Evolutionary conservation across 805 yeast species (phyloP), one percentile per base, ranked within the genome.

Genomic region (Myxozyma udenii): DNA sequence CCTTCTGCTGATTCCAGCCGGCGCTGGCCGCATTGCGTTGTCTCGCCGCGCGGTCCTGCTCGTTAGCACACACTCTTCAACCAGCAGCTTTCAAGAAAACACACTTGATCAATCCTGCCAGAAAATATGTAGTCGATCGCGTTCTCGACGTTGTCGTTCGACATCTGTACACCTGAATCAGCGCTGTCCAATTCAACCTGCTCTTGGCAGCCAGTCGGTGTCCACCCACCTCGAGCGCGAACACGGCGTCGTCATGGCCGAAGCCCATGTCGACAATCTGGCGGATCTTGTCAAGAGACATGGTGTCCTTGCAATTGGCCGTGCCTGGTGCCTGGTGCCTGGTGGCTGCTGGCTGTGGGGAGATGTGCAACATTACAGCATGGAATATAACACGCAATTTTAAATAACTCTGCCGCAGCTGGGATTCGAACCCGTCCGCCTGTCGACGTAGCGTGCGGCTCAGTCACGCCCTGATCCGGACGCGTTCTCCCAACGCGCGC

Each of bases 201-300:
- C 9, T 25, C 2, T 11, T 14, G 12, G 9, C 16, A 3, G 21
- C 11, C 19, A 2, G 22, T 14, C 16, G 26, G 14, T 46, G 41
- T 9, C 40, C 32, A 41, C 53, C 3, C 37, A 64, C 67, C 51
- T 62, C 39, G 35, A 65, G 50, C 12, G 68, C 69, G 19, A 46
- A 35, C 14, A 52, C 30, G 22, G 69, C 69, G 22, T 61, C 64
- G 12, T 61, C 62, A 1, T 61, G 53, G 40, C 52, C 37, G 46
- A 66, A 62, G 25, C 69, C 69, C 69, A 66, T 66, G 21, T 66
- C 69, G 28, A 55, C 57, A 41, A 66, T 55, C 46, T 53, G 58
- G 25, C 24, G 41, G 24, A 48, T 48, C 16, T 48, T 37, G 23
- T 37, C 47, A 41, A 43, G 46, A n/a, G 46, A 41, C 50, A 41